phyloP scores from a whole-genome alignment of 2,329 filamentous ascomycete species.

The Xylariaceae sp. region DNA sequence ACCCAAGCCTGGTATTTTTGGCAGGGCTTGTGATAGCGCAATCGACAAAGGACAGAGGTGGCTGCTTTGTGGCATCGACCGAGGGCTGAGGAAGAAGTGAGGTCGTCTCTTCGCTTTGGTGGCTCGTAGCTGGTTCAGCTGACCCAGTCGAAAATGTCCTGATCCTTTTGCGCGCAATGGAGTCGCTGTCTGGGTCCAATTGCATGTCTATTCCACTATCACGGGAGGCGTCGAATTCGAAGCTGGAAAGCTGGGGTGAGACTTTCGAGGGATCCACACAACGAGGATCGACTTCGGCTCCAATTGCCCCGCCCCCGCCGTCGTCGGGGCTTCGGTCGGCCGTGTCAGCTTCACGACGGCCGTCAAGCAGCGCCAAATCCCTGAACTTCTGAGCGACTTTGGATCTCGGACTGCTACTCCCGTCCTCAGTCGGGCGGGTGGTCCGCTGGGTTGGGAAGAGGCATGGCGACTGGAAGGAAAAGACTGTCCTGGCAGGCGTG shows the following conservation, averaged over 20 bases:
- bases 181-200: slow-evolving; percentile 27
- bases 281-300: slow-evolving; percentile 15
- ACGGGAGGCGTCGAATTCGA: slow-evolving; percentile 25
- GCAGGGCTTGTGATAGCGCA: slow-evolving; percentile 14
- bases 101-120: slow-evolving; percentile 10
- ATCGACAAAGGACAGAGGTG: slow-evolving; percentile 15
- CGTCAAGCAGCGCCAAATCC: slow-evolving; percentile 43
- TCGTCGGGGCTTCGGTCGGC: slow-evolving; percentile 23
- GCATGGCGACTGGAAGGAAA: slow-evolving; percentile 42
- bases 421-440: slow-evolving; percentile 36
- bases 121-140: slow-evolving; percentile 1
- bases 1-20: slow-evolving; percentile 16
- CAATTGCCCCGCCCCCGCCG: slow-evolving; percentile 43
- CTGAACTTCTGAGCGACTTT: slow-evolving; percentile 50
- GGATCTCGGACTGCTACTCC: slow-evolving; percentile 49
- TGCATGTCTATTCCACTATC: slow-evolving; percentile 24
- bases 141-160: slow-evolving; percentile 30
- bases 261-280: slow-evolving; percentile 9
- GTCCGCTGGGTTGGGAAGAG: slow-evolving; percentile 14
- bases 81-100: slow-evolving; percentile 6
- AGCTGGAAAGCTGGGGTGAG: slow-evolving; percentile 19
- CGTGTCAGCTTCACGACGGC: slow-evolving; percentile 4
- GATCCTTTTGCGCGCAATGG: slow-evolving; percentile 36
- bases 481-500: slow-evolving; percentile 27
- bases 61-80: too few relatives aligned